A percentile compares a stretch with the other conserved stretches of the same genome.
Evolutionary conservation across 1,284 basidiomycete species (phyloP).

Genomic region (Malassezia vespertilionis): DNA sequence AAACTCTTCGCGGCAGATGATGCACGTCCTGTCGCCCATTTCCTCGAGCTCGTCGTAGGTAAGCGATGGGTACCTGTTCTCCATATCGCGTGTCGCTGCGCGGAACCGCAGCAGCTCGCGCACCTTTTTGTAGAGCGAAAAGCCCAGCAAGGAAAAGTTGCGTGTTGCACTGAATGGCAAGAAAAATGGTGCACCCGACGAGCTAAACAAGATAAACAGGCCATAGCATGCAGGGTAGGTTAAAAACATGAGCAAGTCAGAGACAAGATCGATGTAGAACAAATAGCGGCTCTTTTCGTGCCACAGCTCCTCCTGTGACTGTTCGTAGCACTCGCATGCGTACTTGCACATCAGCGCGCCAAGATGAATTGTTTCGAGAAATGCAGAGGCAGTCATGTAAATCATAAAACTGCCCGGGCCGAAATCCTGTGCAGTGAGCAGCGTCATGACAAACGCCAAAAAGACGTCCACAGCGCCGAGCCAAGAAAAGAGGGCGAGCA

Average conservation of each 20-base stretch:
- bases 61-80: slow-evolving; percentile 87
- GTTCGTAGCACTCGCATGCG: slow-evolving; percentile 68
- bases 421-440: slow-evolving; percentile 25
- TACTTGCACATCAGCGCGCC: slow-evolving; percentile 75
- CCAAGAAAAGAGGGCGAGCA: slow-evolving; percentile 60
- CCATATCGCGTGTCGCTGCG: slow-evolving; percentile 91
- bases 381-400: slow-evolving; percentile 54
- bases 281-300: slow-evolving; percentile 95
- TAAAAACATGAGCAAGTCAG: slow-evolving; percentile 82
- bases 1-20: slow-evolving; percentile 99
- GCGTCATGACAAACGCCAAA: slow-evolving; percentile 64
- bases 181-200: not conserved
- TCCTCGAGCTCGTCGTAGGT: slow-evolving; percentile 65
- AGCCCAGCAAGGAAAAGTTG: slow-evolving; percentile 80
- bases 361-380: slow-evolving; percentile 54
- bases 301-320: slow-evolving; percentile 55
- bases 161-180: slow-evolving; percentile 76
- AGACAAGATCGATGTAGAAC: slow-evolving; percentile 76
- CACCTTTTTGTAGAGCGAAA: slow-evolving; percentile 75
- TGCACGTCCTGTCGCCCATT: slow-evolving; percentile 82
- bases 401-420: slow-evolving; percentile 60
- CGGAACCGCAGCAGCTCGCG: slow-evolving; percentile 80
- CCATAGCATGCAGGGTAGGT: slow-evolving; percentile 82
- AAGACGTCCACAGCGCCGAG: slow-evolving; percentile 61
- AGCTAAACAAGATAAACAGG: slow-evolving; percentile 75